Conservation (phyloP, 805 yeast genomes). For the Saccharomycopsis vini region DNA sequence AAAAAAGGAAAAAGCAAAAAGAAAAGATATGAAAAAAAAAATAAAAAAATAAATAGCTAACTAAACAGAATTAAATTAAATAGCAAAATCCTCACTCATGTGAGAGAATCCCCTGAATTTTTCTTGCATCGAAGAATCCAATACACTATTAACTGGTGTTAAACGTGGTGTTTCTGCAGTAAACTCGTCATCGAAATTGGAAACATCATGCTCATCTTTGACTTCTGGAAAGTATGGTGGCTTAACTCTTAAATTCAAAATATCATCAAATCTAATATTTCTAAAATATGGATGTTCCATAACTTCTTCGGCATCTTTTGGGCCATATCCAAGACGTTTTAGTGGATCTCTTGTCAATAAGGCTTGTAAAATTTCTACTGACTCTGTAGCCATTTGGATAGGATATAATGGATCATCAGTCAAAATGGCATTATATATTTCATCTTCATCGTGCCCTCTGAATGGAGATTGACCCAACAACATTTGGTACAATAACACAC, state of each 20-base stretch:
- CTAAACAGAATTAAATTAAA: background rate
- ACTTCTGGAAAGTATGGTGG: constrained; percentile 91
- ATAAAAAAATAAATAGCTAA: too few relatives aligned
- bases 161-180: constrained; percentile 90
- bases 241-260: constrained; percentile 56
- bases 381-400: constrained; percentile 93
- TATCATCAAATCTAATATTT: constrained; percentile 84
- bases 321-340: constrained; percentile 77
- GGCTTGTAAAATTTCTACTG: constrained; percentile 88
- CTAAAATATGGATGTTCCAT: constrained; percentile 93
- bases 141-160: constrained; percentile 86
- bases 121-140: constrained; percentile 85
- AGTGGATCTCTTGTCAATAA: constrained; percentile 83
- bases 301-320: constrained; percentile 82
- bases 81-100: constrained; percentile 45
- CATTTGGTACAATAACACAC: constrained; percentile 94
- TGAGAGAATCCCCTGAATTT: constrained; percentile 96
- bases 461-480: constrained; percentile 92
- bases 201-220: constrained; percentile 79
- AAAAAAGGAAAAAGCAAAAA: background rate
- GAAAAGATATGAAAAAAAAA: background rate
- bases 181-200: constrained; percentile 90
- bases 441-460: constrained; percentile 95
- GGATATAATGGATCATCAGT: constrained; percentile 96
- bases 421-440: constrained; percentile 90